Conservation (phyloP, 805 yeast genomes). For the Pichia heedii region DNA sequence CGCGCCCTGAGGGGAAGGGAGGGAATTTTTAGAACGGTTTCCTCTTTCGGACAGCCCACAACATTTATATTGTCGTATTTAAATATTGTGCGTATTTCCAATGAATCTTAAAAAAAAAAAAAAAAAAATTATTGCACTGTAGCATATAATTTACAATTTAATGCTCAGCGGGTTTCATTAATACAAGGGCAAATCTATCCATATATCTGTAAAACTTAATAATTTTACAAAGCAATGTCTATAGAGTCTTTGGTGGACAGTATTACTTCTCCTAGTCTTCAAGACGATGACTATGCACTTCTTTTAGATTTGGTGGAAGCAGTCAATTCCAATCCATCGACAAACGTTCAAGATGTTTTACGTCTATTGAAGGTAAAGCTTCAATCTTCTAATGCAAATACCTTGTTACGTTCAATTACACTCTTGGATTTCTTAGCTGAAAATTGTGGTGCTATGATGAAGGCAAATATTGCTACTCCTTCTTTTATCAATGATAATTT, state of each 20-base stretch:
- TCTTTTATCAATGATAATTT: slow-evolving; percentile 39
- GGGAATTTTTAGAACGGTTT: too few relatives aligned
- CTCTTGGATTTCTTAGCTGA: slow-evolving; percentile 56
- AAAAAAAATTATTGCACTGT: too few relatives aligned
- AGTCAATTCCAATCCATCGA: slow-evolving; percentile 53
- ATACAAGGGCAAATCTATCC: too few relatives aligned
- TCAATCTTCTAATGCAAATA: slow-evolving; percentile 50
- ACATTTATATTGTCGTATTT: too few relatives aligned
- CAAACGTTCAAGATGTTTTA: slow-evolving; percentile 40
- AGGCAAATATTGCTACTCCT: slow-evolving; percentile 52
- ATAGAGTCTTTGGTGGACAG: slow-evolving; percentile 22
- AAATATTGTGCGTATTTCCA: too few relatives aligned
- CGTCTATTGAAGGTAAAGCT: slow-evolving; percentile 39
- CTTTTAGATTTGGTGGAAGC: slow-evolving; percentile 59
- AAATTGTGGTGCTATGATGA: slow-evolving; percentile 66
- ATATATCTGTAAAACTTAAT: too few relatives aligned
- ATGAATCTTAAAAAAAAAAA: too few relatives aligned
- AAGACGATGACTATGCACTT: slow-evolving; percentile 60
- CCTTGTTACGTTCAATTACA: slow-evolving; percentile 49
- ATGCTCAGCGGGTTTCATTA: too few relatives aligned
- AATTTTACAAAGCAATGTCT: slow-evolving; percentile 3
- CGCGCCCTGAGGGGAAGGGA: too few relatives aligned
- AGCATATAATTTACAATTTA: too few relatives aligned
- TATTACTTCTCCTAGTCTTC: slow-evolving; percentile 58
- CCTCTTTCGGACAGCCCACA: too few relatives aligned